Evolutionary conservation across 1,284 basidiomycete species (phyloP), one percentile per base, ranked within the genome.

Genomic region (Termitomyces sp.): DNA sequence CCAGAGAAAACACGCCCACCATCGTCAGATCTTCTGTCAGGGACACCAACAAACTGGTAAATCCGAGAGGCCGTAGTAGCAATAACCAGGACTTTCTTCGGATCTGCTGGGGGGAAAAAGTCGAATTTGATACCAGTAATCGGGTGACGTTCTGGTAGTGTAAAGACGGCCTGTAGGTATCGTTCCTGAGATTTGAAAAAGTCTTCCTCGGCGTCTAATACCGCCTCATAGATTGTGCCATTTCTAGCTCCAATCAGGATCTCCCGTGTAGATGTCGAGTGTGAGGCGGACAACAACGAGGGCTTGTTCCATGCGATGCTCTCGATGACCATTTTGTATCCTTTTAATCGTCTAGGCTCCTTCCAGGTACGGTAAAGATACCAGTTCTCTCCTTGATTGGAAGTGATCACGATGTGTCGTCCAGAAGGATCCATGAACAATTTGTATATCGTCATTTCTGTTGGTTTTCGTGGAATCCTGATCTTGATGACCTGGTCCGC

Each of bases 341-440:
- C 80, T 63, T 92, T 86, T 43, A 97, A 71, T 34, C 79, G 84
- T 47, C 83, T 80, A 0, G 91, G 86, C 63, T 91, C 90, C 71
- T 88, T 88, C 82, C 86, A 87, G 18, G 80, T 80, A 57, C 83
- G 80, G 68, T 79, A 93, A 3, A 93, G 76, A 68, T 99, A 98
- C 84, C 91, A 98, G 57, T 93, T 95, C 66, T 99, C 94, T 44
- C 93, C 94, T 61, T 91, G 85, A 13, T 76, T 75, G 26, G 93
- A 94, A 0, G 91, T 90, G 50, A 97, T 77, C 44, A 99, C 70
- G 42, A 96, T 80, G 69, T 99, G 97, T 24, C 88, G 78, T 2
- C 93, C 95, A 0, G 91, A 91, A 6, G 96, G 94, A 68, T 98
- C 95, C 63, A 91, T 81, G 69, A 93, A 95, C 51, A 96, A 71